phyloP scores from a whole-genome alignment of 345 rosid genomes.

The Dipteronia dyeriana region DNA sequence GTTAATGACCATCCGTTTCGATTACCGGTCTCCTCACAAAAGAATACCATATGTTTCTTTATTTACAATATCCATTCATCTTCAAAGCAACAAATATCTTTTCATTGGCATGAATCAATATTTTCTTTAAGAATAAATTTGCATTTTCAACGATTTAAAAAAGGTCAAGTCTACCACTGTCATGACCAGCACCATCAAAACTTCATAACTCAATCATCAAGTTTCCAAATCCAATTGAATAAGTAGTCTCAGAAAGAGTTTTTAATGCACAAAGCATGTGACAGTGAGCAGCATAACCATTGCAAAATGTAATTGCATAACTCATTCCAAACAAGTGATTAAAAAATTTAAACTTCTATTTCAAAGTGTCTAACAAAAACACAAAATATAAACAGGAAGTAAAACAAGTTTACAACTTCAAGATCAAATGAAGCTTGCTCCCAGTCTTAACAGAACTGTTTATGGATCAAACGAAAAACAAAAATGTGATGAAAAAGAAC shows the following conservation, averaged over 20 bases:
- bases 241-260: no score
- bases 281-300: no score
- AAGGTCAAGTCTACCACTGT: neutral
- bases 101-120: no score
- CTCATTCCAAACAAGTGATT: neutral
- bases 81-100: neutral
- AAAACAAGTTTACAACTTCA: constrained; percentile 11
- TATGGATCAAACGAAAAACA: constrained; percentile 11
- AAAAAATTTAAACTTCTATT: neutral
- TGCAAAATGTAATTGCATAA: neutral
- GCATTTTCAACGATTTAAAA: no score
- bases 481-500: neutral
- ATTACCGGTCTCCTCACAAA: neutral
- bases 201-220: no score
- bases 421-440: constrained; percentile 12
- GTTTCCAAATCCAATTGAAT: no score
- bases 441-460: constrained; percentile 9
- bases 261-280: neutral
- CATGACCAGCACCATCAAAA: no score
- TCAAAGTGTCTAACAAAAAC: neutral
- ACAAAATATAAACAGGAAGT: constrained; percentile 8
- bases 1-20: neutral
- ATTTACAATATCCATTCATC: neutral
- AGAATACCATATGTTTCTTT: no score
- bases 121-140: no score